phyloP scores from a whole-genome alignment of 169 alveolate genomes.

The Eimeria praecox region DNA sequence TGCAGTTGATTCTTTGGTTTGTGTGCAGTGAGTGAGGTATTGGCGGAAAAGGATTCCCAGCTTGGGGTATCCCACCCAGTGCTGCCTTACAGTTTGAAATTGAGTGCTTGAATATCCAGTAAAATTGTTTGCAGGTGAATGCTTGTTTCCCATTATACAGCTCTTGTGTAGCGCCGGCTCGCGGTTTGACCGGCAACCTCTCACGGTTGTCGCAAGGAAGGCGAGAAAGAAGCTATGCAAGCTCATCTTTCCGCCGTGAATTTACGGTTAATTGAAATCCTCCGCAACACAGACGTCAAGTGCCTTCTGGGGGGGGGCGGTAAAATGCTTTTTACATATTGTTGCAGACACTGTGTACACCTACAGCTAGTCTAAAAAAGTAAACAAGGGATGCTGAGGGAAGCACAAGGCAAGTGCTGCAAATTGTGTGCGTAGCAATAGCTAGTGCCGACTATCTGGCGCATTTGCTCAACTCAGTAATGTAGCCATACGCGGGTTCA shows the following conservation, averaged over 20 bases:
- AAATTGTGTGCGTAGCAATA: neutral
- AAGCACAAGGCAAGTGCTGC: neutral
- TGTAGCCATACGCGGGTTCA: neutral
- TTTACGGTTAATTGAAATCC: neutral
- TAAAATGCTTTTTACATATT: neutral
- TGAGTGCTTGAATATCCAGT: constrained; percentile 79
- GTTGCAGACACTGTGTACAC: neutral
- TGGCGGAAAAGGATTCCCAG: constrained; percentile 85
- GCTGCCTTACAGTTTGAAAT: constrained; percentile 86
- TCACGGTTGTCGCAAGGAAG: neutral
- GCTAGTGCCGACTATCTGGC: neutral
- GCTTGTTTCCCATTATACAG: neutral
- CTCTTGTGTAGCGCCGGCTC: neutral
- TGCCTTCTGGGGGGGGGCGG: neutral
- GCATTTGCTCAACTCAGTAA: neutral
- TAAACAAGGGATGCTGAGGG: neutral
- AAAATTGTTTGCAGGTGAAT: neutral
- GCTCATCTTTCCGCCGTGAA: neutral
- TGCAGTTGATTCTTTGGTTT: neutral
- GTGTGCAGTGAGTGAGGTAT: constrained; percentile 83
- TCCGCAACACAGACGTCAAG: neutral
- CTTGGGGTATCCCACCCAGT: constrained; percentile 84
- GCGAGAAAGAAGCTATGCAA: neutral
- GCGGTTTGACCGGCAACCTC: neutral
- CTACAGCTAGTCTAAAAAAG: neutral